Conservation (phyloP, 1,139 yeast genomes). For the Yamadazyma diddensiae region DNA sequence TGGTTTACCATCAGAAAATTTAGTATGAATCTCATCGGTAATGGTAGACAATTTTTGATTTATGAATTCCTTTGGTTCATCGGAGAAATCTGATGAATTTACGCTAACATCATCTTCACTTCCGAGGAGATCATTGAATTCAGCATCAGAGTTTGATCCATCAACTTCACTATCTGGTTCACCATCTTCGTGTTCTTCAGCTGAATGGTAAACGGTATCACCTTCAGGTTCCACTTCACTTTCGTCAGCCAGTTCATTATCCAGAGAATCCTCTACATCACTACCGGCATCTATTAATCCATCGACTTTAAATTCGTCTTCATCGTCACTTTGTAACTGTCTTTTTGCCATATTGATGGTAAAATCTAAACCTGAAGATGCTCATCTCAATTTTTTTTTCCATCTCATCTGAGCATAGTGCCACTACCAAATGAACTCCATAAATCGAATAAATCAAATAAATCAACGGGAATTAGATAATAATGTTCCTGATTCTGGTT, state of each 20-base stretch:
- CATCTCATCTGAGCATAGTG: slow-evolving; percentile 9
- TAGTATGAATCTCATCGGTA: slow-evolving; percentile 39
- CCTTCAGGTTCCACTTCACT: slow-evolving; percentile 17
- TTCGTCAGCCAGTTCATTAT: slow-evolving; percentile 6
- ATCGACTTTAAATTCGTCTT: slow-evolving; percentile 27
- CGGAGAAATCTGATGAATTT: slow-evolving; percentile 39
- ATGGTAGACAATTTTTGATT: slow-evolving; percentile 42
- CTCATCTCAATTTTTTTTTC: slow-evolving; percentile 16
- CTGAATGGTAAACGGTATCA: slow-evolving; percentile 15
- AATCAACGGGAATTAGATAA: slow-evolving; percentile 65
- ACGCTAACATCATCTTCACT: slow-evolving; percentile 42
- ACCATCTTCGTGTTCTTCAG: slow-evolving; percentile 22
- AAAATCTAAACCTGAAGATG: slow-evolving; percentile 1
- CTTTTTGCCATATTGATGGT: slow-evolving; percentile 12
- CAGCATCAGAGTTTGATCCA: slow-evolving; percentile 56
- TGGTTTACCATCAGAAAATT: slow-evolving; percentile 76
- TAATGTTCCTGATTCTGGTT: slow-evolving; percentile 59
- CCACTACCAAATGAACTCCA: slow-evolving; percentile 34
- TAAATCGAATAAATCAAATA: slow-evolving; percentile 53
- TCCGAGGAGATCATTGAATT: slow-evolving; percentile 55
- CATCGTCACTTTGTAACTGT: slow-evolving; percentile 20
- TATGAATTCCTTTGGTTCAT: slow-evolving; percentile 51
- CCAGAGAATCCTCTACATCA: slow-evolving; percentile 17
- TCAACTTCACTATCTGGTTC: slow-evolving; percentile 22
- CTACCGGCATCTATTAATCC: slow-evolving; percentile 27